phyloP scores from a whole-genome alignment of 805 yeast species.

The Sugiyamaella americana region DNA sequence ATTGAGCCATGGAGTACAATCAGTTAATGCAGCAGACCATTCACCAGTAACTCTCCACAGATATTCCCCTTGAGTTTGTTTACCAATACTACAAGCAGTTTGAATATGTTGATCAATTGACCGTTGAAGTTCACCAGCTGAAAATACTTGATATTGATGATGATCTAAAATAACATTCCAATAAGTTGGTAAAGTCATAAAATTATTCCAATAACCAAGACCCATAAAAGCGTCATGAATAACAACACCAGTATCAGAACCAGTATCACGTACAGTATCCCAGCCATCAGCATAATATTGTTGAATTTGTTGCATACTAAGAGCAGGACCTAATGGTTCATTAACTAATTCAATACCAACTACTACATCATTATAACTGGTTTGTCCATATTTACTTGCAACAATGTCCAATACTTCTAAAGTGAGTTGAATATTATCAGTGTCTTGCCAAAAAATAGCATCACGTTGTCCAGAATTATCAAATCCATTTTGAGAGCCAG shows the following conservation, averaged over 20 bases:
- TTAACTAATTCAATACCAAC: slow-evolving; percentile 80
- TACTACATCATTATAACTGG: slow-evolving; percentile 61
- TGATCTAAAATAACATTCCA: slow-evolving; percentile 79
- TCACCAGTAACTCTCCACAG: slow-evolving; percentile 83
- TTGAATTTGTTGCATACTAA: slow-evolving; percentile 54
- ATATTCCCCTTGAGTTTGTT: slow-evolving; percentile 41
- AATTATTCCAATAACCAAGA: slow-evolving; percentile 56
- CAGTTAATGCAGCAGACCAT: slow-evolving; percentile 89
- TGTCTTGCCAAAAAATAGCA: slow-evolving; percentile 44
- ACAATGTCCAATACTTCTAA: slow-evolving; percentile 49
- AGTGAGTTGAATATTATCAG: slow-evolving; percentile 48
- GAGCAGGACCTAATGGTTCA: slow-evolving; percentile 77
- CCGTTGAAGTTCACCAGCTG: slow-evolving; percentile 52
- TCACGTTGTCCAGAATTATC: slow-evolving; percentile 90
- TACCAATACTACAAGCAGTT: slow-evolving; percentile 48
- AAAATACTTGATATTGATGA: slow-evolving; percentile 86
- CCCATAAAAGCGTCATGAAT: slow-evolving; percentile 79
- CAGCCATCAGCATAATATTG: slow-evolving; percentile 61
- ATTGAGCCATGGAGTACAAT: slow-evolving; percentile 83
- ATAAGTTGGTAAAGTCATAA: slow-evolving; percentile 38
- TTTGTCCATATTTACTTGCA: slow-evolving; percentile 56
- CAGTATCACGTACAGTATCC: slow-evolving; percentile 48
- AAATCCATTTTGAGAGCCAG: slow-evolving; percentile 94
- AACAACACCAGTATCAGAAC: slow-evolving; percentile 50
- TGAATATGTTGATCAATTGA: slow-evolving; percentile 56